A percentile compares a stretch with the other conserved stretches of the same genome.
Evolutionary conservation across 805 yeast species (phyloP).

Genomic region (Barnettozyma vustinii): DNA sequence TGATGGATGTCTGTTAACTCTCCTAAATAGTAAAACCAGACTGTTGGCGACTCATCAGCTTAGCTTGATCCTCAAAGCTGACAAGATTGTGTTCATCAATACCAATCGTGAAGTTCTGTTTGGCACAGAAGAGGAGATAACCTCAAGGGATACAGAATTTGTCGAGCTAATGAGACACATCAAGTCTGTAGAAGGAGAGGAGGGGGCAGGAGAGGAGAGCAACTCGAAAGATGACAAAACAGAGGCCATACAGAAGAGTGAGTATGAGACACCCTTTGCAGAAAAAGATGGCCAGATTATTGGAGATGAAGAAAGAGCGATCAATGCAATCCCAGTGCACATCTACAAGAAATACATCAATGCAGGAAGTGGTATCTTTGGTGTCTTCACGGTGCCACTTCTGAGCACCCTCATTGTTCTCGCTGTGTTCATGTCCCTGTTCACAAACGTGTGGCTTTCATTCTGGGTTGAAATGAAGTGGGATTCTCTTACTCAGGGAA

Average conservation of each 20-base stretch:
- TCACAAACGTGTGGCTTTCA: constrained; percentile 70
- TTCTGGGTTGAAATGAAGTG: constrained; percentile 65
- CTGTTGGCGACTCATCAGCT: constrained; percentile 80
- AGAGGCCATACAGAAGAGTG: background rate
- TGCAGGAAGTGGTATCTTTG: constrained; percentile 38
- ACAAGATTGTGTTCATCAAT: constrained; percentile 59
- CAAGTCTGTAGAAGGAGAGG: background rate
- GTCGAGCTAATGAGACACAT: constrained; percentile 37
- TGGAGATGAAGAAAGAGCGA: constrained; percentile 31
- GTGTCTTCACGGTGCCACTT: constrained; percentile 23
- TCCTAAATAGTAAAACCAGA: constrained; percentile 53
- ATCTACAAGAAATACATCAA: constrained; percentile 31
- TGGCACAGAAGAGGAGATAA: constrained; percentile 56
- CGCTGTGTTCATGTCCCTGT: constrained; percentile 49
- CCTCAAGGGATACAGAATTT: constrained; percentile 39
- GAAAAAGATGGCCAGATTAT: constrained; percentile 15
- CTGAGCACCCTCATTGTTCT: constrained; percentile 12
- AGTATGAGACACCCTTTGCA: constrained; percentile 1
- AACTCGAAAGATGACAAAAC: too few relatives aligned
- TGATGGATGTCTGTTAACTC: constrained; percentile 56
- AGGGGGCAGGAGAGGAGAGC: background rate
- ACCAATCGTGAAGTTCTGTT: constrained; percentile 53
- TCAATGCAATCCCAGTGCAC: constrained; percentile 30
- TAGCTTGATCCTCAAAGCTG: constrained; percentile 60
- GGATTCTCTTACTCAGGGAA: constrained; percentile 33